Evolutionary conservation across 1,284 basidiomycete species (phyloP), one percentile per base, ranked within the genome.

Genomic region (Veloboletus limbatus): DNA sequence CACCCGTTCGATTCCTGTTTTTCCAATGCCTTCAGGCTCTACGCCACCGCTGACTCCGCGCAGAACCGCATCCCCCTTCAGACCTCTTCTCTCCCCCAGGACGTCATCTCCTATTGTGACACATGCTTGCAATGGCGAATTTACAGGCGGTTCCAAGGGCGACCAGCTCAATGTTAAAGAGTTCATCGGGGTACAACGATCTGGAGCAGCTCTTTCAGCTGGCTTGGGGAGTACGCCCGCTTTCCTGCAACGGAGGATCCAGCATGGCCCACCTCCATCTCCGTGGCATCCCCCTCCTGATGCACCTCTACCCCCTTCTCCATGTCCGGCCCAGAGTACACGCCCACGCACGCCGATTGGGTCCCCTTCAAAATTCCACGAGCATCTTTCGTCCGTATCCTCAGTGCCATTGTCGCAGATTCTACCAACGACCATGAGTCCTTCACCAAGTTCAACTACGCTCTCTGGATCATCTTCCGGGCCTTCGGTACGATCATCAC

Each of bases 381-480:
- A 63, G 16, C 65, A 67, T 32, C 45, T 63, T 37, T 63, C 63
- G n/a, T 63, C 62, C 1, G 45, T 65, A 5, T 63, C 65, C 2
- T 64, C 57, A 2, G 40, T 57, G 28, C 49, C 62, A 0, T 17
- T 39, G 16, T 58, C 59, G 16, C 58, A 47, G 5, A 30, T 40
- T 26, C 31, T 49, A 16, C 47, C 58, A 9, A 38, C 47, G 8
- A 36, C 57, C 13, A 38, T 46, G 35, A 56, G 51, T 32, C 50
- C 52, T 21, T 51, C 57, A 6, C 47, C 43, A 10, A 65, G 62
- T 31, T 46, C 30, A n/a, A 11, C 16, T 8, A 53, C 65, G 3
- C 48, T 56, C n/a, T 63, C 61, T 7, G 65, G 42, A 32, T 67
- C 65, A 17, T 66, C 65, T 5, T 66, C 65, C 4, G 63, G 52